Percentiles rank a stretch among this genome's conserved stretches.
These are phyloP conservation scores for Bacterosira constricta DNA, from an alignment of 108 stramenopile genomes.

Conservation along the genomic window DNA sequence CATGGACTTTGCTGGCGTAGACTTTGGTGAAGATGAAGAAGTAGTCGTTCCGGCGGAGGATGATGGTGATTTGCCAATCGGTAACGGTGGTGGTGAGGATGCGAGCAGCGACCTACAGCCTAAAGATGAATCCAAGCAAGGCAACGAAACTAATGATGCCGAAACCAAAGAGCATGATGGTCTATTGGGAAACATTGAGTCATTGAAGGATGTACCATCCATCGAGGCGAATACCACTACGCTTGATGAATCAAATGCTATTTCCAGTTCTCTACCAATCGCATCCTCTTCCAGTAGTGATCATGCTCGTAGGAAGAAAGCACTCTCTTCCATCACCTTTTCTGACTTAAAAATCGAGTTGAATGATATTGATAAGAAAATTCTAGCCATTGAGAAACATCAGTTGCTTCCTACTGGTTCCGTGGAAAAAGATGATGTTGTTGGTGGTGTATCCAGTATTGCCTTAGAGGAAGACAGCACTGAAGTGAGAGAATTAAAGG, in stretches of 20 bases:
- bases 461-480: neutral
- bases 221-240: neutral
- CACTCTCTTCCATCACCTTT: slow-evolving; percentile 19
- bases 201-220: too few relatives aligned
- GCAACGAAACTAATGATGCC: too few relatives aligned
- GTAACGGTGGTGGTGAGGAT: too few relatives aligned
- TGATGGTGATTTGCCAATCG: too few relatives aligned
- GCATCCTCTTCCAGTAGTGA: neutral
- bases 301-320: neutral
- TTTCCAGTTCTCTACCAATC: neutral
- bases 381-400: slow-evolving; percentile 30
- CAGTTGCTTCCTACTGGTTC: slow-evolving; percentile 16
- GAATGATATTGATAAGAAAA: neutral
- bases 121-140: too few relatives aligned
- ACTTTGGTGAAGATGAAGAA: slow-evolving; percentile 59
- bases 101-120: too few relatives aligned
- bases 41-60: neutral
- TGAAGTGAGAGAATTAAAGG: slow-evolving; percentile 6
- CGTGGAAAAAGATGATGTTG: neutral
- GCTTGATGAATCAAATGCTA: neutral
- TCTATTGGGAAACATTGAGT: too few relatives aligned
- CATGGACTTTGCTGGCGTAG: slow-evolving; percentile 70
- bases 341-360: slow-evolving; percentile 11
- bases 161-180: too few relatives aligned
- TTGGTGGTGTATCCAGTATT: neutral